Percentiles rank a stretch among this genome's conserved stretches.
Evolutionary conservation across 78 protist genomes (phyloP).

Genomic region (Mantamonas sphyraenae): DNA sequence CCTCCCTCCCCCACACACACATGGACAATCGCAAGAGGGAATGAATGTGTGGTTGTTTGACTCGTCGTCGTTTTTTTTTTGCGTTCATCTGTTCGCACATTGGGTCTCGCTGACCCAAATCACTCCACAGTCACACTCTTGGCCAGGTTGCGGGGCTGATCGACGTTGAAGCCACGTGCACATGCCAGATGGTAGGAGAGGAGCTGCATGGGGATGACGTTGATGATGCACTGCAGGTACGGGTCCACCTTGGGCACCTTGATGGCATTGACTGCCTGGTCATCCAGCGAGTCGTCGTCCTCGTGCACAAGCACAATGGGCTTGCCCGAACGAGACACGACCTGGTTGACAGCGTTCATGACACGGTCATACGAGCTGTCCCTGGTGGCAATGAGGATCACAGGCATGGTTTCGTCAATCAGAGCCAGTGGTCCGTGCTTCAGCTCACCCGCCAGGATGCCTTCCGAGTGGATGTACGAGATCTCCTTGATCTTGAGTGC

Average conservation of each 20-base stretch:
- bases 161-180: conserved; percentile 66
- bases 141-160: conserved; percentile 95
- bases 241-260: conserved; percentile 30
- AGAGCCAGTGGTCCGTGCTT: conserved; percentile 98
- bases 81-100: no score
- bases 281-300: conserved; percentile 17
- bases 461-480: conserved; percentile 92
- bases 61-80: no score
- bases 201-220: conserved; percentile 84
- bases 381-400: conserved; percentile 56
- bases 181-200: conserved; percentile 83
- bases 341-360: conserved; percentile 42
- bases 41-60: no score
- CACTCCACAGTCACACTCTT: conserved; percentile 80
- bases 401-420: conserved; percentile 73
- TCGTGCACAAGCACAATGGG: not conserved
- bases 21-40: no score
- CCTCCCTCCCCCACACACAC: no score
- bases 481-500: conserved; percentile 82
- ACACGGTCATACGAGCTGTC: conserved; percentile 10
- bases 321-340: conserved; percentile 4
- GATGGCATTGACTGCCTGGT: not conserved
- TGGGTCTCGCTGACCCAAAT: no score
- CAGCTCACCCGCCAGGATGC: conserved; percentile 86
- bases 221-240: conserved; percentile 54